Percentiles rank a stretch among this genome's conserved stretches.
Conservation (phyloP, 2,329 filamentous ascomycete species). For the Fusarium sp. region DNA sequence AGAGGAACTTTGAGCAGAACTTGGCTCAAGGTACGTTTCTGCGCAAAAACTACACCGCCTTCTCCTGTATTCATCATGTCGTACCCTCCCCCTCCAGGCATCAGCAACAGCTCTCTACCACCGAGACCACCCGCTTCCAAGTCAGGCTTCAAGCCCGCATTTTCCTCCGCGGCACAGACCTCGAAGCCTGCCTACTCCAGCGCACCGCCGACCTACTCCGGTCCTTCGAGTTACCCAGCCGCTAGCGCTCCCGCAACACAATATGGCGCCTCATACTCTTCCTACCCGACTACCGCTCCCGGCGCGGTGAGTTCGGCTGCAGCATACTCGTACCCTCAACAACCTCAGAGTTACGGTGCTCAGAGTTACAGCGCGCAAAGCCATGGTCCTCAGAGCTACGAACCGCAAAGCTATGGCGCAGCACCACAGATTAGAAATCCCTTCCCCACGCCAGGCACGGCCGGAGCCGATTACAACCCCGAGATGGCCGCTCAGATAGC, state of each 20-base stretch:
- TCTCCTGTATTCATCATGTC: conserved; percentile 77
- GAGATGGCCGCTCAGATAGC: conserved; percentile 93
- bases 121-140: conserved; percentile 77
- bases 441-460: conserved; percentile 73
- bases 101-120: conserved; percentile 68
- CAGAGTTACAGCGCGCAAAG: conserved; percentile 54
- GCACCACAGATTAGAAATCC: conserved; percentile 83
- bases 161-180: conserved; percentile 55
- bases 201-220: conserved; percentile 45
- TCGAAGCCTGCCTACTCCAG: conserved; percentile 55
- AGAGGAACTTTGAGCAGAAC: conserved; percentile 52
- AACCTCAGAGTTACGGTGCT: conserved; percentile 30
- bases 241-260: conserved; percentile 51
- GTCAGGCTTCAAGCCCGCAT: conserved; percentile 63
- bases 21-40: conserved; percentile 65
- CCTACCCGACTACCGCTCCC: conserved; percentile 51
- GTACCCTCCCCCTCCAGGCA: conserved; percentile 86
- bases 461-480: conserved; percentile 67
- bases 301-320: conserved; percentile 46
- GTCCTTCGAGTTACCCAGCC: conserved; percentile 52
- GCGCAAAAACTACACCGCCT: conserved; percentile 44
- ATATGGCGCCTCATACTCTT: conserved; percentile 59
- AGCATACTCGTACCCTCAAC: conserved; percentile 46
- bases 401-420: conserved; percentile 54
- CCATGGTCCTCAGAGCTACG: conserved; percentile 45